These are phyloP conservation scores for Aureobasidium sp. DNA, from an alignment of 2,329 filamentous ascomycete species.

Conservation along the genomic window DNA sequence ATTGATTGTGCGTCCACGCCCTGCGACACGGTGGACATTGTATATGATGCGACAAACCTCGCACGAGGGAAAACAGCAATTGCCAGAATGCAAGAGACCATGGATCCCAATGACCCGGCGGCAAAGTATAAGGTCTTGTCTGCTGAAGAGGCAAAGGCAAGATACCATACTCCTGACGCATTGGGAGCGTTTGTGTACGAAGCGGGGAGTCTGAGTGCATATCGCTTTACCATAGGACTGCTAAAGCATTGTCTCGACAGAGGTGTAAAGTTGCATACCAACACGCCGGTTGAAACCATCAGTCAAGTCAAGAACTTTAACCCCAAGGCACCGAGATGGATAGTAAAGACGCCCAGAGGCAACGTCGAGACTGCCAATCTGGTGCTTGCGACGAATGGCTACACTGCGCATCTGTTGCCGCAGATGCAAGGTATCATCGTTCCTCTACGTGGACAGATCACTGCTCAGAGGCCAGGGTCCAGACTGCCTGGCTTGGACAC, in stretches of 20 bases:
- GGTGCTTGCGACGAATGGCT: slow-evolving; percentile 27
- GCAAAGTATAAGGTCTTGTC: slow-evolving; percentile 41
- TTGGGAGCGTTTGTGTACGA: slow-evolving; percentile 44
- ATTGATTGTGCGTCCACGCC: slow-evolving; percentile 46
- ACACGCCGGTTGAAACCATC: slow-evolving; percentile 37
- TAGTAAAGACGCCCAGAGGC: slow-evolving; percentile 21
- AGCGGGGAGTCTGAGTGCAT: slow-evolving; percentile 38
- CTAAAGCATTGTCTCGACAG: slow-evolving; percentile 38
- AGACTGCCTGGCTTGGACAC: slow-evolving; percentile 35
- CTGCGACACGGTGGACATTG: slow-evolving; percentile 51
- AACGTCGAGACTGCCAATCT: slow-evolving; percentile 23
- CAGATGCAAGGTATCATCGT: slow-evolving; percentile 28
- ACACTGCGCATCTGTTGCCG: slow-evolving; percentile 23
- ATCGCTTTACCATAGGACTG: slow-evolving; percentile 38
- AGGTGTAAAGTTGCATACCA: slow-evolving; percentile 48
- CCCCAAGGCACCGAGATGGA: slow-evolving; percentile 18
- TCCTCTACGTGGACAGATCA: slow-evolving; percentile 36
- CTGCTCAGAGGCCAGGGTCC: slow-evolving; percentile 31
- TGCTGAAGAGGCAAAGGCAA: slow-evolving; percentile 36
- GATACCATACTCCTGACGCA: slow-evolving; percentile 33
- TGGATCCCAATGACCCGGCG: slow-evolving; percentile 38
- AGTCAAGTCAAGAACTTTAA: slow-evolving; percentile 7
- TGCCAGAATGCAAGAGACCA: slow-evolving; percentile 38
- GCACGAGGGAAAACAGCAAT: slow-evolving; percentile 34
- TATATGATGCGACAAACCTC: slow-evolving; percentile 47